Base-by-base conservation (phyloP, 2,329 filamentous ascomycete species). In the Albifimbria verrucaria region DNA sequence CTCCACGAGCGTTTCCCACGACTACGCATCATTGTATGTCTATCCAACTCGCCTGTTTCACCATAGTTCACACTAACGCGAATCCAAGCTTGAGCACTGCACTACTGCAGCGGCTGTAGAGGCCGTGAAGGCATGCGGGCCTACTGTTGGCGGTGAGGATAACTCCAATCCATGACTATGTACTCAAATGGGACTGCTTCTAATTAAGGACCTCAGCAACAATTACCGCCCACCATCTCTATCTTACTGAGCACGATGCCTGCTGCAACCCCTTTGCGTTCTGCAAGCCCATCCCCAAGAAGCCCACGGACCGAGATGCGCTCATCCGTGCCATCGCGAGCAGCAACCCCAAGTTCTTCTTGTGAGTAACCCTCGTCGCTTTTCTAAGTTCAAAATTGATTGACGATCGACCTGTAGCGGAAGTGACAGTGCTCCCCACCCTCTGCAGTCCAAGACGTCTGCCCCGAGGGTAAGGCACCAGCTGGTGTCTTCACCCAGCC, bases 211-310 rank as follows among this genome's bases (percentile, higher is more conserved):
- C 25, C n/a, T 15, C 11, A 69, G 87, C 81, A 4, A 93, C 89
- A 10, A 91, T 96, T 59, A 96, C 92, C 0, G 89, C 90, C 2
- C 92, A 96, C 65, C 92, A 96, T 65, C 77, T 96, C 21, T 91
- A 83, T 60, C 79, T 97, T 26, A 90, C 88, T 12, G 85, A 90
- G 17, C 88, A 94, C 62, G 86, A 92, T 62, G 76, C 72, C 55
- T 72, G 73, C 53, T 88, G 87, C 76, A 83, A 85, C 20, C 64
- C 65, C 24, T 70, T 74, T 50, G 70, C 70, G 65, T 95, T 92
- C 81, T 92, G 65, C 86, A 93, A 81, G 83, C 87, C 78, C 78
- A 90, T 89, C 26, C 83, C 87, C 49, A 90, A 90, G 75, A 86
- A 83, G 32, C 86, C 89, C 0, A 81, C 78, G 17, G 87, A 92